Conservation (phyloP, 1,139 yeast species). For the Pichia sp. region DNA sequence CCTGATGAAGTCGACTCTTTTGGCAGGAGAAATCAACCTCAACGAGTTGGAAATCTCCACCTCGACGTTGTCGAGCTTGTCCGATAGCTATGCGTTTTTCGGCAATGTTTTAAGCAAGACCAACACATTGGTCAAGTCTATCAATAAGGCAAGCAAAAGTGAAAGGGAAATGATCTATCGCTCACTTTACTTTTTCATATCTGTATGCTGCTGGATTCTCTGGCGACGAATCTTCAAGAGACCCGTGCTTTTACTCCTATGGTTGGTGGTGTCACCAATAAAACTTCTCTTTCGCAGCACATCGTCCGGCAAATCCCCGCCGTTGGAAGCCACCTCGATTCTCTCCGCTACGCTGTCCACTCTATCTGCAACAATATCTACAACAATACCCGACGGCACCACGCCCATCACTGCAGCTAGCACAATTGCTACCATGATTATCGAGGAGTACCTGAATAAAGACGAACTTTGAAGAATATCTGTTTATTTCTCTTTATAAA, state of each 20-base stretch:
- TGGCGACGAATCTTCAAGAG: slow-evolving; percentile 59
- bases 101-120: slow-evolving; percentile 53
- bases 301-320: background rate
- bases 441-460: slow-evolving; percentile 2
- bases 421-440: background rate
- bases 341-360: background rate
- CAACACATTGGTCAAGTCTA: slow-evolving; percentile 52
- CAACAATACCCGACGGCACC: background rate
- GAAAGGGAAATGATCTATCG: slow-evolving; percentile 59
- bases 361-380: background rate
- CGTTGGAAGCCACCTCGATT: background rate
- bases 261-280: slow-evolving; percentile 48
- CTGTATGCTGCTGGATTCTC: slow-evolving; percentile 58
- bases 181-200: slow-evolving; percentile 52
- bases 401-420: background rate
- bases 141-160: slow-evolving; percentile 62
- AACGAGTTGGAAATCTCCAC: slow-evolving; percentile 60
- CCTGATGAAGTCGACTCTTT: slow-evolving; percentile 29
- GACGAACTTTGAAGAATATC: slow-evolving; percentile 16
- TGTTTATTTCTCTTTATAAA: background rate
- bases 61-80: slow-evolving; percentile 44
- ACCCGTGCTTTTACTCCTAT: slow-evolving; percentile 54
- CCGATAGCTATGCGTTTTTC: slow-evolving; percentile 50
- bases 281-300: slow-evolving; percentile 37
- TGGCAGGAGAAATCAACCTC: slow-evolving; percentile 58